These are phyloP conservation scores for Sclerotiophoma versabilis DNA, from an alignment of 2,329 filamentous ascomycete genomes.

Conservation along the genomic window DNA sequence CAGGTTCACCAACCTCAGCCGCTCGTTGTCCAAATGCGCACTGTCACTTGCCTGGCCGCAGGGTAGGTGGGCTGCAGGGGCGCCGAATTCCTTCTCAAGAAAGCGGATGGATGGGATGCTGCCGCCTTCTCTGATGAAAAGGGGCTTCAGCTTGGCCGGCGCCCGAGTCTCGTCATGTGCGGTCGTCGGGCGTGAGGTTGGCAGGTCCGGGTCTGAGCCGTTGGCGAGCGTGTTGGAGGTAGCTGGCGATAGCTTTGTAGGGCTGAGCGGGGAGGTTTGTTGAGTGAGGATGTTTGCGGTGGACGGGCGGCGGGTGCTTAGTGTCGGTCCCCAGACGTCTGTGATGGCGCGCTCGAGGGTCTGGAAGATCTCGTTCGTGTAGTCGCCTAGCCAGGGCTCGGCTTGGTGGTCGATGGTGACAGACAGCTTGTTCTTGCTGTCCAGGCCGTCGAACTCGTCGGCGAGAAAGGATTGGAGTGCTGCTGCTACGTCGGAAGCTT, in stretches of 20 bases:
- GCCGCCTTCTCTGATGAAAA: constrained; percentile 95
- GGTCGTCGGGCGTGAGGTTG: background rate
- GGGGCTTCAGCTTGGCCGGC: constrained; percentile 61
- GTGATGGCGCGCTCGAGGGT: constrained; percentile 86
- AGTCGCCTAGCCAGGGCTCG: constrained; percentile 95
- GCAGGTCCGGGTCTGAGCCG: constrained; percentile 27
- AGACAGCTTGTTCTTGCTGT: constrained; percentile 79
- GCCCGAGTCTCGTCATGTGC: background rate
- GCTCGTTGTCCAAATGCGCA: constrained; percentile 93
- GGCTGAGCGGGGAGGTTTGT: constrained; percentile 10
- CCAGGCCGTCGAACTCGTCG: constrained; percentile 74
- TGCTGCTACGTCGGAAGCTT: constrained; percentile 77
- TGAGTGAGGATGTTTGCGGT: background rate
- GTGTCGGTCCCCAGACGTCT: constrained; percentile 76
- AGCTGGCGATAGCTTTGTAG: constrained; percentile 49
- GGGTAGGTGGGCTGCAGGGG: constrained; percentile 89
- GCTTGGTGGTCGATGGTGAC: constrained; percentile 91
- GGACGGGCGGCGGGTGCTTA: constrained; percentile 22
- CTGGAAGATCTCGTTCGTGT: constrained; percentile 86
- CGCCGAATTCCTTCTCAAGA: constrained; percentile 89
- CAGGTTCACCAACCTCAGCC: constrained; percentile 85
- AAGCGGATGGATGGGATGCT: constrained; percentile 95
- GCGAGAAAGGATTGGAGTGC: constrained; percentile 72
- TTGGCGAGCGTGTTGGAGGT: constrained; percentile 62
- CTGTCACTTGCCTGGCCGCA: constrained; percentile 94